These are phyloP conservation scores for Trametes sp. DNA, from an alignment of 1,284 basidiomycete genomes.

Conservation along the genomic window DNA sequence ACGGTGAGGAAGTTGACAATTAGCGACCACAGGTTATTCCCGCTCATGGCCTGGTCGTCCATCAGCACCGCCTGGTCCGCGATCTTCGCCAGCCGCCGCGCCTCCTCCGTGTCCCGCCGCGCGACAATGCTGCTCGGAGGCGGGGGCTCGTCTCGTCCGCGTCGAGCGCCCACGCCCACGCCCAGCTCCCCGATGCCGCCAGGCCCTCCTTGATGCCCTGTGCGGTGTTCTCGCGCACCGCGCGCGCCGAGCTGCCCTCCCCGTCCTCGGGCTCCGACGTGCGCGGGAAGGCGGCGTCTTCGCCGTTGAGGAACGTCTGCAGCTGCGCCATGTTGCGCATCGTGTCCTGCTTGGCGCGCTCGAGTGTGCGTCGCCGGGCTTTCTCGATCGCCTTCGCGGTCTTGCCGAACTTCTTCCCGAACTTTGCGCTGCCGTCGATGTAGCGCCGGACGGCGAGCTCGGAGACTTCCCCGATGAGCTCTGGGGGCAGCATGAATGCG, in stretches of 20 bases:
- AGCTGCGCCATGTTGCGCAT: slow-evolving; percentile 56
- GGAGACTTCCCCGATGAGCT: slow-evolving; percentile 74
- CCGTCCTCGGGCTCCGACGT: slow-evolving; percentile 14
- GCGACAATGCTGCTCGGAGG: slow-evolving; percentile 86
- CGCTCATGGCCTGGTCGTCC: slow-evolving; percentile 63
- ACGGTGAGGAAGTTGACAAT: slow-evolving; percentile 67
- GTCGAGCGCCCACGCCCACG: slow-evolving; percentile 80
- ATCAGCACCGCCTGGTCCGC: slow-evolving; percentile 71
- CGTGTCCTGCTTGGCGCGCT: slow-evolving; percentile 65
- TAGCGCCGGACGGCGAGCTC: slow-evolving; percentile 72
- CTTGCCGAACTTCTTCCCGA: slow-evolving; percentile 68
- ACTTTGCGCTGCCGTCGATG: slow-evolving; percentile 60
- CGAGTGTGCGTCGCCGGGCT: slow-evolving; percentile 63
- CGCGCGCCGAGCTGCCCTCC: slow-evolving; percentile 29
- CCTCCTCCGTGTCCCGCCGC: slow-evolving; percentile 79
- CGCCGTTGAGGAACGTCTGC: slow-evolving; percentile 44
- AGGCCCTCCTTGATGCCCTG: slow-evolving; percentile 58
- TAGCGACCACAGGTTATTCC: slow-evolving; percentile 74
- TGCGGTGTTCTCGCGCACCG: slow-evolving; percentile 41
- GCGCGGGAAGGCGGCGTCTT: neutral
- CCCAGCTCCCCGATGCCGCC: slow-evolving; percentile 61
- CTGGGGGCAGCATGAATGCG: slow-evolving; percentile 58
- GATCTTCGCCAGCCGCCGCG: slow-evolving; percentile 69
- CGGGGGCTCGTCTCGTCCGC: slow-evolving; percentile 78
- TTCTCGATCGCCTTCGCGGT: slow-evolving; percentile 65